Percentiles rank a stretch among this genome's conserved stretches.
phyloP scores from a whole-genome alignment of 805 yeast genomes.

The Kodamaea leandrae region DNA sequence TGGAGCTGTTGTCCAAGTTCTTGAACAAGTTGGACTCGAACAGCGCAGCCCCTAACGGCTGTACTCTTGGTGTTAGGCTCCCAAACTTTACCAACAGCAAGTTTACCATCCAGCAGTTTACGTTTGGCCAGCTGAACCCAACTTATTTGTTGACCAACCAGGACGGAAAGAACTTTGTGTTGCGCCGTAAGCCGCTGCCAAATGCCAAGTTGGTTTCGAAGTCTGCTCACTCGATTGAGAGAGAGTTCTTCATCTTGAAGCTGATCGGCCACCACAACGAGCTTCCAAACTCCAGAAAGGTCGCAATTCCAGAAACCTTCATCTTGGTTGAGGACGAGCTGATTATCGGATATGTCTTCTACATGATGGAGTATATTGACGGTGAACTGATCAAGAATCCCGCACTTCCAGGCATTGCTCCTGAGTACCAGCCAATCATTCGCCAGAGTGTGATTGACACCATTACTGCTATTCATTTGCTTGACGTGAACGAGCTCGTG shows the following conservation, averaged over 20 bases:
- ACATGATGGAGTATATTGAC: constrained; percentile 57
- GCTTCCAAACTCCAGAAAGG: constrained; percentile 17
- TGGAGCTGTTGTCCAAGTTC: constrained; percentile 21
- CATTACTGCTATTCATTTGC: constrained; percentile 47
- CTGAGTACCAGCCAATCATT: constrained; percentile 22
- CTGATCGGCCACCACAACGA: constrained; percentile 24
- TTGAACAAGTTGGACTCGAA: constrained; percentile 12
- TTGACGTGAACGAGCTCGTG: constrained; percentile 44
- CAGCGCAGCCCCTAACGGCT: constrained; percentile 12
- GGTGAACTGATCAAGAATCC: constrained; percentile 60
- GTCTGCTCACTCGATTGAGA: constrained; percentile 61
- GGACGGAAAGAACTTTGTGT: constrained; percentile 38
- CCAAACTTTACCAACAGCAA: constrained; percentile 18
- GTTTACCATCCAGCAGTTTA: constrained; percentile 47
- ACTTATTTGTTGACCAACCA: constrained; percentile 45
- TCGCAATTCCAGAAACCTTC: constrained; percentile 55
- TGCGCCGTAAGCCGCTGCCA: constrained; percentile 56
- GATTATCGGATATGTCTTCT: constrained; percentile 54
- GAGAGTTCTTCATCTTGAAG: constrained; percentile 54
- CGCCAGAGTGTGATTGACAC: constrained; percentile 53
- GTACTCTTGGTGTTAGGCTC: constrained; percentile 24
- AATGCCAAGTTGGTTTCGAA: constrained; percentile 49
- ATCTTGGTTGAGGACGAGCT: constrained; percentile 56
- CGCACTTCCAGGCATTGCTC: constrained; percentile 36
- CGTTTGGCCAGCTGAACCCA: constrained; percentile 64